These are phyloP conservation scores for Eimeria maxima DNA, from an alignment of 169 alveolate genomes.

Conservation along the genomic window DNA sequence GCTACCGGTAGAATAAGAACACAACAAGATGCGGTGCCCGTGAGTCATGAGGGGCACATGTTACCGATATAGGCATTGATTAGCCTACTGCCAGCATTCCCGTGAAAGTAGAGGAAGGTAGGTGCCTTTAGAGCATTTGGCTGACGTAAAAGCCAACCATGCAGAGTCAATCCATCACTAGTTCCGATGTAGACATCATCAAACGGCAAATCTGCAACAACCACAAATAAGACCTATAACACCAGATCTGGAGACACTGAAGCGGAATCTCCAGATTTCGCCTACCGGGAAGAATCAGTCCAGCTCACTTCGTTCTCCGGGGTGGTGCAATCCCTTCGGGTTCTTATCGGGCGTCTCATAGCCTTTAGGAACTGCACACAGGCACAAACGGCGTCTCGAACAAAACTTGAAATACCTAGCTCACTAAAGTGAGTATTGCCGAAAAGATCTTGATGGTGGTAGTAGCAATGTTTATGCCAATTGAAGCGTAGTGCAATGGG, in stretches of 20 bases:
- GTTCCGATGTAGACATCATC: constrained; percentile 76
- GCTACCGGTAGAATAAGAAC: neutral
- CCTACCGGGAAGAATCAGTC: neutral
- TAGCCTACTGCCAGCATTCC: constrained; percentile 82
- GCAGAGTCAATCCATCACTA: constrained; percentile 77
- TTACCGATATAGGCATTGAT: neutral
- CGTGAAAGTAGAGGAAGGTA: constrained; percentile 82
- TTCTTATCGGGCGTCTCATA: constrained; percentile 56
- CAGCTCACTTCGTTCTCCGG: constrained; percentile 56
- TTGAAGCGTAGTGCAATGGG: neutral
- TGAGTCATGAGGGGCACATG: neutral
- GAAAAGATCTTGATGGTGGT: neutral
- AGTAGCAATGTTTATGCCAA: neutral
- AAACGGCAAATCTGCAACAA: constrained; percentile 70
- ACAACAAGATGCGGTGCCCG: neutral
- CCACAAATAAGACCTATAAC: neutral
- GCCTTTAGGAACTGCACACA: constrained; percentile 57
- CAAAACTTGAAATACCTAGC: neutral
- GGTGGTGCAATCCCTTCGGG: constrained; percentile 63
- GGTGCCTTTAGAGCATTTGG: constrained; percentile 72
- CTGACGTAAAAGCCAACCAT: constrained; percentile 72
- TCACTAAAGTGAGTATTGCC: neutral
- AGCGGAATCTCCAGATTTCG: neutral
- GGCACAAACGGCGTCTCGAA: neutral
- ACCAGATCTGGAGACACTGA: neutral